Conservation (phyloP, 305 asterid genomes). For the Euphrasia arctica region DNA sequence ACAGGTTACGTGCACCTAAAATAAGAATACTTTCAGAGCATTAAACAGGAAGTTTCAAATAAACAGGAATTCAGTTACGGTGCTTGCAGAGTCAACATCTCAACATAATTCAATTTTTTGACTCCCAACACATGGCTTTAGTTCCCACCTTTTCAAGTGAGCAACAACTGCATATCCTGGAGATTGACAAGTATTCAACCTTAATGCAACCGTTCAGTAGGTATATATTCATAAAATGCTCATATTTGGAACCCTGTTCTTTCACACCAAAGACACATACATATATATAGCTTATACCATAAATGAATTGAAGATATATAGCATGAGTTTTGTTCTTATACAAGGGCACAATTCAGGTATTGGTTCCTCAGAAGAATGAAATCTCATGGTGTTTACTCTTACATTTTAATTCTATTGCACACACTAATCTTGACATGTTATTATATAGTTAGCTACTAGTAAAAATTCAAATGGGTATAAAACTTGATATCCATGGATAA, state of each 20-base stretch:
- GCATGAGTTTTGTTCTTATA: neutral
- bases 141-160: neutral
- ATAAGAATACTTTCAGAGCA: neutral
- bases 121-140: neutral
- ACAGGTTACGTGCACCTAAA: neutral
- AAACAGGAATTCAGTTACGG: neutral
- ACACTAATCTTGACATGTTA: neutral
- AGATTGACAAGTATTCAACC: neutral
- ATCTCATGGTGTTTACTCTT: neutral
- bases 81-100: neutral
- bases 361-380: neutral
- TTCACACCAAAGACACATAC: neutral
- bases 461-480: constrained; percentile 3
- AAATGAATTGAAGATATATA: neutral
- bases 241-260: neutral
- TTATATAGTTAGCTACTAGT: neutral
- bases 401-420: no score
- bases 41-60: neutral
- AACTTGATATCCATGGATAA: neutral
- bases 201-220: neutral
- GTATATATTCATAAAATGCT: neutral
- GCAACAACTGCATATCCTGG: neutral
- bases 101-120: neutral
- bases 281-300: neutral
- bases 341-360: neutral